These are phyloP conservation scores for Cruciata laevipes DNA, from an alignment of 257 asterid genomes.

Conservation along the genomic window DNA sequence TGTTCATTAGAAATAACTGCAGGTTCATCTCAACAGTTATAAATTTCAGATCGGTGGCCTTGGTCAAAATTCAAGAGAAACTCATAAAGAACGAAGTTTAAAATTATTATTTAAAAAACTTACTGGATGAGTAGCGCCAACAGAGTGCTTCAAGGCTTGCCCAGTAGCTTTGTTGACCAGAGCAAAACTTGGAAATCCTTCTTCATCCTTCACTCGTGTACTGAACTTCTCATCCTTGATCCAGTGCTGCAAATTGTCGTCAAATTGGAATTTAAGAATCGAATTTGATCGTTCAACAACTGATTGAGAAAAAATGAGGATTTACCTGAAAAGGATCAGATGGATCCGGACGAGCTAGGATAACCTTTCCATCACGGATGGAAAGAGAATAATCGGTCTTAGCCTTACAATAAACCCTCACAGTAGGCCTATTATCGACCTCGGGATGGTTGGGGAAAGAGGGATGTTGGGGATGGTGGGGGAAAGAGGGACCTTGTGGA, in stretches of 20 bases:
- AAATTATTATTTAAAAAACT: slow-evolving; percentile 4
- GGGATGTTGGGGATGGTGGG: slow-evolving; percentile 27
- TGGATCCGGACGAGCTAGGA: slow-evolving; percentile 56
- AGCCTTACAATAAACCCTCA: slow-evolving; percentile 61
- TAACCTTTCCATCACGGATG: slow-evolving; percentile 63
- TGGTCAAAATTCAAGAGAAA: neutral
- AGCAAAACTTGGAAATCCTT: slow-evolving; percentile 71
- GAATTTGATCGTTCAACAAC: neutral
- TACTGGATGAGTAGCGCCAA: slow-evolving; percentile 46
- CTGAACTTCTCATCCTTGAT: slow-evolving; percentile 56
- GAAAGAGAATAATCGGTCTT: slow-evolving; percentile 54
- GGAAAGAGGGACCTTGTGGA: slow-evolving; percentile 23
- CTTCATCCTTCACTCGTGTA: slow-evolving; percentile 64
- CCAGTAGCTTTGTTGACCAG: slow-evolving; percentile 66
- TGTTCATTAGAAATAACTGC: too few species aligned
- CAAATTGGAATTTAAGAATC: neutral
- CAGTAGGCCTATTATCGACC: slow-evolving; percentile 40
- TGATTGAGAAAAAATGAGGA: neutral
- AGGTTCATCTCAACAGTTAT: neutral
- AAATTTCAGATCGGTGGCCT: neutral
- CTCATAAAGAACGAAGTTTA: neutral
- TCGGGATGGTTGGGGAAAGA: slow-evolving; percentile 29
- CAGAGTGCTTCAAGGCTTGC: slow-evolving; percentile 62
- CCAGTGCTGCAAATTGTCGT: slow-evolving; percentile 50
- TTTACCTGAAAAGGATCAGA: slow-evolving; percentile 63